Evolutionary conservation across 352 stramenopile genomes (phyloP).

Genomic region (Phytophthora pseudosyringae): DNA sequence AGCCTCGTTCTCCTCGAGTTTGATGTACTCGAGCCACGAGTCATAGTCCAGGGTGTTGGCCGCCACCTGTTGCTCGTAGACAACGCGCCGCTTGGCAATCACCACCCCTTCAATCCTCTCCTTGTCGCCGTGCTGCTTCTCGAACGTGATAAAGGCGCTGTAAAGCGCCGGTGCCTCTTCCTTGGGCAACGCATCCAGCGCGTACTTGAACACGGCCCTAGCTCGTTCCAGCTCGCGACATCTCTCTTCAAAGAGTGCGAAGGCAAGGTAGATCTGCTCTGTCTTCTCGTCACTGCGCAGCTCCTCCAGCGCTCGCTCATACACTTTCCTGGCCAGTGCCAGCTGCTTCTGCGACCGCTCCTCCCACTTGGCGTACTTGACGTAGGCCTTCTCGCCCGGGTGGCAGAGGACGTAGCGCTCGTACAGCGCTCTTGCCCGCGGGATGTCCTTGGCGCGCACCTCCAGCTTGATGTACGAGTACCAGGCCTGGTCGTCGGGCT

Average conservation of each 20-base stretch:
- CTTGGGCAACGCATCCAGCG: conserved; percentile 80
- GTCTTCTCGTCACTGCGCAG: conserved; percentile 80
- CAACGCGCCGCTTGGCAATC: conserved; percentile 92
- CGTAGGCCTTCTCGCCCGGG: conserved; percentile 91
- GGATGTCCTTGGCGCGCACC: conserved; percentile 88
- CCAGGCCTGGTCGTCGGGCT: conserved; percentile 98
- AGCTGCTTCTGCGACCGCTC: conserved; percentile 95
- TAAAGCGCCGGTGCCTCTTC: conserved; percentile 94
- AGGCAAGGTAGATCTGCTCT: conserved; percentile 92
- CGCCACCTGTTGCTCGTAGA: conserved; percentile 95
- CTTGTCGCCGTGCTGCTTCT: conserved; percentile 98
- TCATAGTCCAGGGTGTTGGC: conserved; percentile 97
- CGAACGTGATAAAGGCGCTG: conserved; percentile 97
- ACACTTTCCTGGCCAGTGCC: conserved; percentile 92
- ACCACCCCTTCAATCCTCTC: conserved; percentile 97
- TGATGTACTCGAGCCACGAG: conserved; percentile 99
- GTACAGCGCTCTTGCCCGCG: conserved; percentile 92
- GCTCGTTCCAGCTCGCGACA: conserved; percentile 94
- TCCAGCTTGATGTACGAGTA: conserved; percentile 99
- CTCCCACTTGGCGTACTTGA: conserved; percentile 99
- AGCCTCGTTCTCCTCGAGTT: conserved; percentile 95
- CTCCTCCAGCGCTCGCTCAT: conserved; percentile 95
- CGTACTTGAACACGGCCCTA: conserved; percentile 90
- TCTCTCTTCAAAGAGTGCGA: conserved; percentile 98
- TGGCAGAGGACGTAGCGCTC: conserved; percentile 95